A percentile compares a stretch with the other conserved stretches of the same genome.
Evolutionary conservation across 2,329 filamentous ascomycete genomes (phyloP).

Genomic region (Parascedosporium putredinis): DNA sequence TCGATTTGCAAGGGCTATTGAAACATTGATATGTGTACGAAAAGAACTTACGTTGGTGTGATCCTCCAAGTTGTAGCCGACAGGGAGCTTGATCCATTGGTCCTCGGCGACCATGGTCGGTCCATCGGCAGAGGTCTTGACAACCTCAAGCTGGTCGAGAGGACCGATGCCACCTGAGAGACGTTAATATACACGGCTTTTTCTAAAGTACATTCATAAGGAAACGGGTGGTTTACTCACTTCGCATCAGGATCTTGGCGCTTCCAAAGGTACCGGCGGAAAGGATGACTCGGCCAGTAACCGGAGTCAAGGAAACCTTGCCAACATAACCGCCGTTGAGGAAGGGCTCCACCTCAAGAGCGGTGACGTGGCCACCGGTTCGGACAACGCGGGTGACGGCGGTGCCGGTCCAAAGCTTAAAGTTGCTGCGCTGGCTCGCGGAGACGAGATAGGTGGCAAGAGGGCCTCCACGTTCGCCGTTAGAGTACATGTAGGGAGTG

Average conservation of each 20-base stretch:
- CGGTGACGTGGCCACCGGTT: slow-evolving; percentile 49
- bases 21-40: not conserved
- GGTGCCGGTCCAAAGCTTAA: slow-evolving; percentile 55
- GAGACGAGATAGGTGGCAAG: slow-evolving; percentile 59
- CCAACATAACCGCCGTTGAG: slow-evolving; percentile 43
- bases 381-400: slow-evolving; percentile 56
- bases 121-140: slow-evolving; percentile 38
- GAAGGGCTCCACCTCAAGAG: slow-evolving; percentile 50
- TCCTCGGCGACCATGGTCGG: slow-evolving; percentile 36
- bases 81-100: slow-evolving; percentile 48
- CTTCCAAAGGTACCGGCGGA: slow-evolving; percentile 59
- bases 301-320: slow-evolving; percentile 46
- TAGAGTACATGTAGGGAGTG: slow-evolving; percentile 55
- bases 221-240: slow-evolving; percentile 18
- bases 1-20: slow-evolving; percentile 4
- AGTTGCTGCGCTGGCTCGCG: slow-evolving; percentile 49
- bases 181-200: too few relatives aligned
- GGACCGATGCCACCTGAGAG: slow-evolving; percentile 48
- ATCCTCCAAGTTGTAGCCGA: slow-evolving; percentile 49
- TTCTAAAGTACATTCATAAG: not conserved
- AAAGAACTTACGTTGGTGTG: slow-evolving; percentile 32
- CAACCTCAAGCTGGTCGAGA: slow-evolving; percentile 42
- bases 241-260: slow-evolving; percentile 56
- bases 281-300: slow-evolving; percentile 55
- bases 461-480: slow-evolving; percentile 58